These are phyloP conservation scores for Asterophora lycoperdoides DNA, from an alignment of 768 basidiomycete species.

Conservation along the genomic window DNA sequence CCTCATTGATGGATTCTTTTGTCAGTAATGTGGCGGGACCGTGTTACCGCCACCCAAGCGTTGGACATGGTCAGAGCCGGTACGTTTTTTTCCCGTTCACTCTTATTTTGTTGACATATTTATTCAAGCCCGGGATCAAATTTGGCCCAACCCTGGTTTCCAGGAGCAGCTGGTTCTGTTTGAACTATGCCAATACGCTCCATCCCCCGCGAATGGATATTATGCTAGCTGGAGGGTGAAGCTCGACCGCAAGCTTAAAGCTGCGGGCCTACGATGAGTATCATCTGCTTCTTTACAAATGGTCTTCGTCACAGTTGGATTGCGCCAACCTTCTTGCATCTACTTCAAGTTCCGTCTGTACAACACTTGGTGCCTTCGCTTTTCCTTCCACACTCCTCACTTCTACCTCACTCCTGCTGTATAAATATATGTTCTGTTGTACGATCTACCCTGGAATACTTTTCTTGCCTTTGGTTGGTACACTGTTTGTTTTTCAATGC, in stretches of 20 bases:
- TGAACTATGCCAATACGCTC: conserved; percentile 66
- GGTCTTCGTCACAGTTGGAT: not conserved
- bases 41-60: conserved; percentile 53
- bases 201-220: conserved; percentile 55
- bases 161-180: conserved; percentile 76
- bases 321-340: conserved; percentile 2
- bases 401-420: not conserved
- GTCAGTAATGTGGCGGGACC: conserved; percentile 64
- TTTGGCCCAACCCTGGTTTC: conserved; percentile 78
- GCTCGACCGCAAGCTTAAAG: conserved; percentile 46
- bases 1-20: conserved; percentile 11
- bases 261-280: conserved; percentile 32
- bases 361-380: not conserved
- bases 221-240: conserved; percentile 62
- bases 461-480: conserved; percentile 2
- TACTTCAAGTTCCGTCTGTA: not conserved
- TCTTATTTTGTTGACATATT: not conserved
- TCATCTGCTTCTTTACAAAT: conserved; percentile 9
- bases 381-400: conserved; percentile 1
- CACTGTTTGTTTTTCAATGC: not conserved
- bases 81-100: conserved; percentile 24
- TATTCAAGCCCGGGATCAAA: conserved; percentile 62
- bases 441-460: not conserved
- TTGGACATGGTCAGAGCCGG: conserved; percentile 59
- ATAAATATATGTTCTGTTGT: conserved; percentile 2